A percentile compares a stretch with the other conserved stretches of the same genome.
These are phyloP conservation scores for Rubia occidens DNA, from an alignment of 305 asterid species.

Conservation along the genomic window DNA sequence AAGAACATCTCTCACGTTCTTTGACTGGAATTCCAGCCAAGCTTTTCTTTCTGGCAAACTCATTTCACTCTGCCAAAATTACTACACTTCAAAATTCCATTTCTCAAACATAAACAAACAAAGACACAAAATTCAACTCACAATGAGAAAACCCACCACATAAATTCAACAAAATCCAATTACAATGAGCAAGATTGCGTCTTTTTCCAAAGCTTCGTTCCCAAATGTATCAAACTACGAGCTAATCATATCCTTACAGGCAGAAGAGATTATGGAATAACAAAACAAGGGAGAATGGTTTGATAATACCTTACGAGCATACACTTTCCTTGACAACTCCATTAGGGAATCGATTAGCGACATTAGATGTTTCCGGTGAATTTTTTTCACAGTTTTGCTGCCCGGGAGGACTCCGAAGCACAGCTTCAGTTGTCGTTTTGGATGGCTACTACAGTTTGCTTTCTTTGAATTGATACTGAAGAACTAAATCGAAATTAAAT, in stretches of 20 bases:
- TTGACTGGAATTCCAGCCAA: constrained; percentile 27
- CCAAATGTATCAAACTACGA: background rate
- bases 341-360: constrained; percentile 16
- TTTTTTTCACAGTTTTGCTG: background rate
- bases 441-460: too few relatives aligned
- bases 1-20: constrained; percentile 28
- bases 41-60: constrained; percentile 42
- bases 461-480: too few relatives aligned
- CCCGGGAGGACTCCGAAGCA: background rate
- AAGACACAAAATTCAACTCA: background rate
- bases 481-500: too few relatives aligned
- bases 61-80: constrained; percentile 32
- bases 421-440: background rate
- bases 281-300: background rate
- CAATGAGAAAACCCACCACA: constrained; percentile 5
- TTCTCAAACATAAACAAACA: background rate
- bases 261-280: background rate
- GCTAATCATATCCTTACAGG: too few relatives aligned
- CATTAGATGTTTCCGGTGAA: constrained; percentile 23
- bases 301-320: background rate
- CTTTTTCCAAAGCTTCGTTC: background rate
- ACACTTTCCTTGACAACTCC: background rate
- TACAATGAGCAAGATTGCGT: background rate
- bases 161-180: background rate
- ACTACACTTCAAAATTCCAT: constrained; percentile 7